These are phyloP conservation scores for Hysterium pulicare DNA, from an alignment of 2,329 filamentous ascomycete genomes.

Conservation along the genomic window DNA sequence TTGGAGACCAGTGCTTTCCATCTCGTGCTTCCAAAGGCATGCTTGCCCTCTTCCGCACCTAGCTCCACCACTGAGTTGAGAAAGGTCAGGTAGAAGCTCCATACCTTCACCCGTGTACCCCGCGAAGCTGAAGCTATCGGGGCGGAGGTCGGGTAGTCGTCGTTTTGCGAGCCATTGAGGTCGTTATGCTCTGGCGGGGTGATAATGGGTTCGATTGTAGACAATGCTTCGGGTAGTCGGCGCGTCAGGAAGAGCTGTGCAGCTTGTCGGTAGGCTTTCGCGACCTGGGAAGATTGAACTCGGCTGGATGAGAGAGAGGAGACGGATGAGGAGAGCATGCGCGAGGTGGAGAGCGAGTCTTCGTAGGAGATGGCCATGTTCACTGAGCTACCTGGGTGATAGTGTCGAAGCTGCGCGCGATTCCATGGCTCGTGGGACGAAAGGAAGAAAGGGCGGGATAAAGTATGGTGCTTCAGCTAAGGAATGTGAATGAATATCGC, in stretches of 20 bases:
- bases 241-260: constrained; percentile 93
- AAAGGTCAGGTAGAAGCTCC: constrained; percentile 93
- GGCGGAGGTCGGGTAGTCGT: constrained; percentile 45
- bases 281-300: constrained; percentile 68
- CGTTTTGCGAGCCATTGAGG: constrained; percentile 15
- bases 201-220: constrained; percentile 80
- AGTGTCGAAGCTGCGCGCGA: not conserved
- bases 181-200: constrained; percentile 48
- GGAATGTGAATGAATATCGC: constrained; percentile 14
- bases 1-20: constrained; percentile 81
- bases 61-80: constrained; percentile 88
- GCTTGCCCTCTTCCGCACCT: constrained; percentile 84
- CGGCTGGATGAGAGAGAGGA: constrained; percentile 66
- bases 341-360: constrained; percentile 52
- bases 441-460: not conserved
- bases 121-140: constrained; percentile 77
- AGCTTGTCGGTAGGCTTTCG: constrained; percentile 90
- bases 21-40: constrained; percentile 77
- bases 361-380: constrained; percentile 47
- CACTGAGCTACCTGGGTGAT: constrained; percentile 8
- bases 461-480: constrained; percentile 7
- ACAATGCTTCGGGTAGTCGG: constrained; percentile 83
- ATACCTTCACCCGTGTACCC: constrained; percentile 87
- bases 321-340: constrained; percentile 64
- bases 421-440: constrained; percentile 9